Evolutionary conservation across 1,284 basidiomycete genomes (phyloP), one percentile per base, ranked within the genome.

Genomic region (Psilocybe mexicana): DNA sequence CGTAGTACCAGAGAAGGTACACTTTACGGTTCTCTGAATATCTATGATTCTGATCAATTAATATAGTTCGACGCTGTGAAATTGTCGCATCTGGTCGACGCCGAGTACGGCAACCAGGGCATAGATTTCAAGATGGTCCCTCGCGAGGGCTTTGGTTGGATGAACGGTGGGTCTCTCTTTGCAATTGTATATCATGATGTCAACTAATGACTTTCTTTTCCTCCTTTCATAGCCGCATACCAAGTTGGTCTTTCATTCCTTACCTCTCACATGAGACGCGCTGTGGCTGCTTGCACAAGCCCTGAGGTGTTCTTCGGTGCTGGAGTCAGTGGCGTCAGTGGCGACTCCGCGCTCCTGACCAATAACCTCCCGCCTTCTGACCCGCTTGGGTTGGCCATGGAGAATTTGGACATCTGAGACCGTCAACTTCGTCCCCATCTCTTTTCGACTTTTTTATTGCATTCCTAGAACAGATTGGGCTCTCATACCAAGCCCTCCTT

Each of bases 51-150:
- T 25, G n/a, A 52, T 68, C 2, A 66, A 45, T 23, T 36, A 6
- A 36, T 58, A 2, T 63, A 92, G 88, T 98, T 98, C 71, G 96
- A 99, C 69, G 96, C 95, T 0, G 96, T 98, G 65, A 92, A 90
- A 71, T 81, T 96, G 23, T 95, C 93, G 2, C 96, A 98, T 75
- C 81, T 98, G 59, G 96, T 99, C 3, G 95, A 96, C 69, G 96
- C 96, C 45, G 96, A 99, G 77, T 98, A 98, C 72, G 97, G 96
- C 11, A 99, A 98, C 75, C 96, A 99, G 74, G 96, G 96, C 54
- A 83, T 96, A 66, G 95, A 98, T 77, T 98, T 98, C 79, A 93
- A 94, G 79, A 90, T 94, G 82, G 89, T 98, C 36, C 94, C 94
- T 52, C 83, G 94, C 24, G 96, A 98, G 76, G 96, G 96, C 54